Evolutionary conservation across 768 basidiomycete species (phyloP).

Genomic region (Kwoniella europaea): DNA sequence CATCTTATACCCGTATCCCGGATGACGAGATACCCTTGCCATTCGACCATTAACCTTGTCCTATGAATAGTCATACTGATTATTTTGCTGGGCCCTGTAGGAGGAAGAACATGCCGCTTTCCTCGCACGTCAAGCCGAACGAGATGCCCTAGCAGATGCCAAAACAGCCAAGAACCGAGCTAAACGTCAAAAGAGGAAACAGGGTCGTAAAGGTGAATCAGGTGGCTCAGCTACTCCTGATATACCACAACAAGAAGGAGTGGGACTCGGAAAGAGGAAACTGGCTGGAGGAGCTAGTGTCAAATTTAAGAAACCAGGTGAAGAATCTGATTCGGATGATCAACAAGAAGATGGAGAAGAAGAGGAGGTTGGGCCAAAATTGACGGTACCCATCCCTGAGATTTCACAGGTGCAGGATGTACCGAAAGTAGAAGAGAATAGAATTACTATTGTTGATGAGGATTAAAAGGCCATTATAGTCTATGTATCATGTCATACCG

Average conservation of each 20-base stretch:
- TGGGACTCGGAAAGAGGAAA: conserved; percentile 76
- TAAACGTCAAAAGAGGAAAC: conserved; percentile 92
- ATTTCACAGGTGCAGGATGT: conserved; percentile 12
- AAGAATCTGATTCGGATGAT: conserved; percentile 46
- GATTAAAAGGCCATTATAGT: conserved; percentile 40
- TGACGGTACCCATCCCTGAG: conserved; percentile 11
- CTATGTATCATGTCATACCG: too few species aligned
- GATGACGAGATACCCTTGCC: too few species aligned
- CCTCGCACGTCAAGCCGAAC: conserved; percentile 71
- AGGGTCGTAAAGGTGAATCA: conserved; percentile 61
- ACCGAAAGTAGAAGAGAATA: conserved; percentile 43
- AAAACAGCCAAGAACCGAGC: conserved; percentile 96
- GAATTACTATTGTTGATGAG: conserved; percentile 59
- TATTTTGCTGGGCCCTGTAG: conserved; percentile 49
- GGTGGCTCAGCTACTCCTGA: conserved; percentile 1
- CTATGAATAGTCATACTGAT: too few species aligned
- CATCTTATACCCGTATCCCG: too few species aligned
- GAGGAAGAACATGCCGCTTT: conserved; percentile 76
- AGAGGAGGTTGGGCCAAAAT: conserved; percentile 25
- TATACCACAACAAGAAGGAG: conserved; percentile 39
- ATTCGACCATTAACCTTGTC: too few species aligned
- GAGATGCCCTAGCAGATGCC: conserved; percentile 73
- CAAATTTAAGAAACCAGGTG: conserved; percentile 64
- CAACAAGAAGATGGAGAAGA: conserved; percentile 58
- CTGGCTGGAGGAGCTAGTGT: conserved; percentile 69